These are phyloP conservation scores for Bruguiera gymnorhiza DNA, from an alignment of 345 rosid species.

Conservation along the genomic window DNA sequence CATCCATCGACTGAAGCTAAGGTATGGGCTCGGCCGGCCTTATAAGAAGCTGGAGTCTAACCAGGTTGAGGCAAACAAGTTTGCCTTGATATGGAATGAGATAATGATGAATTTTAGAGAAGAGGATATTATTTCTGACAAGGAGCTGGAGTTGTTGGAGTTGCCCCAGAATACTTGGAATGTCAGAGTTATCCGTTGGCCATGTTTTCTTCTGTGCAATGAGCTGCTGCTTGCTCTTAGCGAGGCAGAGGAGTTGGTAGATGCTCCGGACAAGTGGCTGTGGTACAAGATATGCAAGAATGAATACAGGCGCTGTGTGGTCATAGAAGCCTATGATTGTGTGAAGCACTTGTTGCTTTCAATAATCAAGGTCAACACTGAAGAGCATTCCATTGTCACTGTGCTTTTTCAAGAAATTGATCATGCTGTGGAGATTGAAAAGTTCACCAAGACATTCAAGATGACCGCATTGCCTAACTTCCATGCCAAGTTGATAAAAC, in stretches of 20 bases:
- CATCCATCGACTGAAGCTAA: conserved; percentile 76
- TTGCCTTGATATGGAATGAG: conserved; percentile 96
- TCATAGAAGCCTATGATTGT: conserved; percentile 87
- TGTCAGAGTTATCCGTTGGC: conserved; percentile 90
- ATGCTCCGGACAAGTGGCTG: conserved; percentile 95
- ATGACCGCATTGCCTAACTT: conserved; percentile 67
- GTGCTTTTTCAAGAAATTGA: conserved; percentile 84
- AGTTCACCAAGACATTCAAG: conserved; percentile 75
- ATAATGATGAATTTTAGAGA: conserved; percentile 82
- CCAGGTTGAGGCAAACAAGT: conserved; percentile 89
- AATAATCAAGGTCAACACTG: conserved; percentile 63
- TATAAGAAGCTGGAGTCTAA: conserved; percentile 91
- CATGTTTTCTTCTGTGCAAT: conserved; percentile 88
- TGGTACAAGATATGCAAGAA: conserved; percentile 90
- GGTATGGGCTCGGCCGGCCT: conserved; percentile 92
- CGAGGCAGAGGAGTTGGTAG: conserved; percentile 86
- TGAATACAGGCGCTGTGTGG: conserved; percentile 89
- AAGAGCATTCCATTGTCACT: conserved; percentile 73
- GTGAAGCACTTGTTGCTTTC: conserved; percentile 66
- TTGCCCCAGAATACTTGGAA: conserved; percentile 89
- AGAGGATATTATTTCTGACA: conserved; percentile 91
- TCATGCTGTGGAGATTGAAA: conserved; percentile 58
- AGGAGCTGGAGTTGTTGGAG: conserved; percentile 83
- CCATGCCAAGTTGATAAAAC: conserved; percentile 66
- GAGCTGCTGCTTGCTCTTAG: conserved; percentile 94